Evolutionary conservation across 805 yeast species (phyloP).

Genomic region (Debaryomyces tyrocola): DNA sequence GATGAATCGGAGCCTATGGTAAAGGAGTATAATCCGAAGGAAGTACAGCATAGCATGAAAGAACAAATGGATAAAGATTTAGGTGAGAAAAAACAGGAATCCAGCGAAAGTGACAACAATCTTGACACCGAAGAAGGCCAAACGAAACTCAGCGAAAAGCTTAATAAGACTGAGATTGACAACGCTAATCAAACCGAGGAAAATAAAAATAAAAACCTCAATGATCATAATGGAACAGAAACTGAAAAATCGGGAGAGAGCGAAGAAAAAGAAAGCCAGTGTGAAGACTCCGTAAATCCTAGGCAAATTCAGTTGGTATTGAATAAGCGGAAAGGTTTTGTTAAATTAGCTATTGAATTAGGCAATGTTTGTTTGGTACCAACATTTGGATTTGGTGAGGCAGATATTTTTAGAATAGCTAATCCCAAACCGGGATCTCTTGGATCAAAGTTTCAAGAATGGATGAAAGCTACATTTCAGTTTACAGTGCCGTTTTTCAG

Average conservation of each 20-base stretch:
- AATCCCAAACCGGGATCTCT: constrained; percentile 39
- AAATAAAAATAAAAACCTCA: neutral
- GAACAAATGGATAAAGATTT: neutral
- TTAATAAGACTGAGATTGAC: constrained; percentile 25
- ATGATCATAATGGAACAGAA: neutral
- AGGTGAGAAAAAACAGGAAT: neutral
- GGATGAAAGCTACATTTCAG: constrained; percentile 70
- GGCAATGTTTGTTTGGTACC: constrained; percentile 86
- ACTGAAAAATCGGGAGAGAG: neutral
- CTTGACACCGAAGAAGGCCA: neutral
- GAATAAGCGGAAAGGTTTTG: constrained; percentile 81
- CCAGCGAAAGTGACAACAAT: neutral
- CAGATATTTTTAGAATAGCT: constrained; percentile 49
- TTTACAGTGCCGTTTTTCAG: constrained; percentile 90
- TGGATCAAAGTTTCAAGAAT: constrained; percentile 61
- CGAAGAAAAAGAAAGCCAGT: neutral
- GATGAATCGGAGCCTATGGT: constrained; percentile 1
- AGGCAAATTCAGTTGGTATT: constrained; percentile 67
- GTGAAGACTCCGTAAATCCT: neutral
- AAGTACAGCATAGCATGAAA: neutral
- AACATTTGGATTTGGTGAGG: constrained; percentile 89
- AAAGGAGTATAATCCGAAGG: neutral
- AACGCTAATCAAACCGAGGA: constrained; percentile 32
- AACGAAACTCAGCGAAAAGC: neutral
- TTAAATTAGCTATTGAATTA: constrained; percentile 77